Percentiles rank a stretch among this genome's conserved stretches.
Evolutionary conservation across 1,139 yeast species (phyloP).

Genomic region (Hyphopichia khmerensis): DNA sequence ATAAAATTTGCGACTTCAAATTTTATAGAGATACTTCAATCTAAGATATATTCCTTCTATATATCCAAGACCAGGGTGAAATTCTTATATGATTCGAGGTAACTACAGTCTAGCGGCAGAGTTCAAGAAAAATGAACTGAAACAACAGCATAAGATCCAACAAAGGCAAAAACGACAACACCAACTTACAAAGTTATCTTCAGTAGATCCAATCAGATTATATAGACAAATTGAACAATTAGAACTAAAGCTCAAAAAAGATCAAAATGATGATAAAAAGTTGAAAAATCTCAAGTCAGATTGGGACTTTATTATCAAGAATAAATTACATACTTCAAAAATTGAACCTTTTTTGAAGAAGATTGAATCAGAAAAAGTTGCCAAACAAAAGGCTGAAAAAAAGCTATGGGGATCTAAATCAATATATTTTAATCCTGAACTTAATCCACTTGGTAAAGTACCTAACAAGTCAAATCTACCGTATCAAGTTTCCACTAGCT

Average conservation of each 20-base stretch:
- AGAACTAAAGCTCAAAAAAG: conserved; percentile 13
- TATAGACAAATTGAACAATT: conserved; percentile 29
- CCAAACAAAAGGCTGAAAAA: conserved; percentile 16
- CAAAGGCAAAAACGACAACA: conserved; percentile 37
- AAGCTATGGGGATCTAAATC: conserved; percentile 41
- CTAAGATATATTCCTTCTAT: no score
- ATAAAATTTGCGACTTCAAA: neutral
- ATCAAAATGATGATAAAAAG: conserved; percentile 20
- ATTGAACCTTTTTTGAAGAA: conserved; percentile 21
- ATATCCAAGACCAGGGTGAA: no score
- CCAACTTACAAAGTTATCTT: conserved; percentile 22
- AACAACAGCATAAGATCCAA: conserved; percentile 37
- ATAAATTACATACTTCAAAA: conserved; percentile 32
- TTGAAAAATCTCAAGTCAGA: conserved; percentile 31
- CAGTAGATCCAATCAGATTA: conserved; percentile 34
- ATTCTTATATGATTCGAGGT: conserved; percentile 42
- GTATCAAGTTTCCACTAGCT: conserved; percentile 5
- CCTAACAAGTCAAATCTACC: conserved; percentile 19
- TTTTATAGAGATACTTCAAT: neutral
- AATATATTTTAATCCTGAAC: conserved; percentile 45
- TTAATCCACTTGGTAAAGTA: conserved; percentile 46
- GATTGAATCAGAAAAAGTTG: conserved; percentile 14
- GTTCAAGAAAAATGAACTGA: conserved; percentile 36
- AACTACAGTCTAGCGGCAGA: conserved; percentile 46
- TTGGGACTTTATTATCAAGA: conserved; percentile 39